Base-by-base conservation (phyloP, 441 rosid genomes). In the Populus hybrid region DNA sequence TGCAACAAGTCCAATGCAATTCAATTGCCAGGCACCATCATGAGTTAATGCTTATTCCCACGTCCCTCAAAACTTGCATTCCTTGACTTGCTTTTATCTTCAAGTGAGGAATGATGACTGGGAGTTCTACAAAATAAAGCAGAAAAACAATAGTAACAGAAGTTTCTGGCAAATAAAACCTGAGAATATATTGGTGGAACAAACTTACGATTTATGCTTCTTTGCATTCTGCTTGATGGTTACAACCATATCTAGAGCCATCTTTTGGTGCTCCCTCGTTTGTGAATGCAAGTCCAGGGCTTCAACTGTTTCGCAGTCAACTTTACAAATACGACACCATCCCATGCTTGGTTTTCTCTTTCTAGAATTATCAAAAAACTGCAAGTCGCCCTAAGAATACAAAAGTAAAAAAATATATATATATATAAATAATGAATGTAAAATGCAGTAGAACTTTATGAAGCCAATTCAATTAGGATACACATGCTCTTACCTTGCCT, bases 251-350 rank as follows among this genome's bases (percentile, higher is more conserved):
- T 91, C 97, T 92, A 90, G 85, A 50, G 94, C 88, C 84, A 80
- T 84, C 83, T 89, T 88, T 80, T 92, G 98, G 86, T 92, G 96
- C 78, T 88, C 94, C 80, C 90, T 87, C 3, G 91, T 86, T 80
- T 91, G 94, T 14, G 93, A 90, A 87, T 94, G 92, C 69, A 90
- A 75, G 79, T 91, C 91, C 83, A 87, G 84, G 77, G 96, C 90
- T 81, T 90, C 97, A 53, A 87, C 94, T 35, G 92, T 86, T 81
- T 91, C 91, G 79, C 97, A 91, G 69, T 92, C 95, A 69, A 92
- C 85, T 78, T 89, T 91, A 84, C 97, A 92, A 64, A 92, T 88
- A 30, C 94, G 93, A 76, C 97, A 92, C 97, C 97, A 92, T 42
- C 94, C 97, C 89, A 83, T 85, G 89, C 83, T 84, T 74, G 82